Percentiles rank a stretch among this genome's conserved stretches.
Evolutionary conservation across 1,284 basidiomycete genomes (phyloP).

Genomic region (Cutaneotrichosporon daszewskae): DNA sequence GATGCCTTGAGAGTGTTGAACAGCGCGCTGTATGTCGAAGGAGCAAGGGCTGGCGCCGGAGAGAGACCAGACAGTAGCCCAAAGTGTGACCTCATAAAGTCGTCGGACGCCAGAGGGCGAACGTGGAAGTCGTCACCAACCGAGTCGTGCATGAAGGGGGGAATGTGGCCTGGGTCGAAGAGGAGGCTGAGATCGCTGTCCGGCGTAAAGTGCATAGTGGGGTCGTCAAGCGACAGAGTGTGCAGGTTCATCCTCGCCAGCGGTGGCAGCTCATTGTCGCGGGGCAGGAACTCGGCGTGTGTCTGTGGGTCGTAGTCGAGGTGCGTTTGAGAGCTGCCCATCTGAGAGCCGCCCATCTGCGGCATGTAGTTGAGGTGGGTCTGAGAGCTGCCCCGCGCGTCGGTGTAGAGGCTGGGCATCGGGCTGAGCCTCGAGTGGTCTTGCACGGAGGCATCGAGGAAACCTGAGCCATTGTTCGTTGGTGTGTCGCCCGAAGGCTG

Average conservation of each 20-base stretch:
- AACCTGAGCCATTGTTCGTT: too few relatives aligned
- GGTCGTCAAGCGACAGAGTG: not conserved
- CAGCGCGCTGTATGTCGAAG: slow-evolving; percentile 61
- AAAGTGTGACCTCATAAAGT: slow-evolving; percentile 80
- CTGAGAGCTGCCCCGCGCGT: not conserved
- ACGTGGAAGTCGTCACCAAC: slow-evolving; percentile 46
- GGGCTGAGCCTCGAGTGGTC: too few relatives aligned
- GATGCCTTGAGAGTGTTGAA: slow-evolving; percentile 53
- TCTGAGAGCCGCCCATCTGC: too few relatives aligned
- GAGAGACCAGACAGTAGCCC: slow-evolving; percentile 75
- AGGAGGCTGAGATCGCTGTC: slow-evolving; percentile 67
- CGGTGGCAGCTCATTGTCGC: not conserved
- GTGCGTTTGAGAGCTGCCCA: not conserved
- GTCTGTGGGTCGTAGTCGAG: not conserved
- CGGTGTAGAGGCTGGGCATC: not conserved
- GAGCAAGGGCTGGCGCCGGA: slow-evolving; percentile 67
- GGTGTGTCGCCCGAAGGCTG: too few relatives aligned
- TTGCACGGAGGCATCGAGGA: too few relatives aligned
- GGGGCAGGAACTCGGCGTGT: too few relatives aligned
- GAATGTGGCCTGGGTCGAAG: slow-evolving; percentile 62
- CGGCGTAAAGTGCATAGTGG: slow-evolving; percentile 49
- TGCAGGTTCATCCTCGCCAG: not conserved
- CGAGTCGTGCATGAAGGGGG: slow-evolving; percentile 28
- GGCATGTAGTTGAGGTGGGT: not conserved
- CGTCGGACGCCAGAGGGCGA: slow-evolving; percentile 78